Base-by-base conservation (phyloP, 371 early-diverging fungal genomes). In the Antonospora locustae region DNA sequence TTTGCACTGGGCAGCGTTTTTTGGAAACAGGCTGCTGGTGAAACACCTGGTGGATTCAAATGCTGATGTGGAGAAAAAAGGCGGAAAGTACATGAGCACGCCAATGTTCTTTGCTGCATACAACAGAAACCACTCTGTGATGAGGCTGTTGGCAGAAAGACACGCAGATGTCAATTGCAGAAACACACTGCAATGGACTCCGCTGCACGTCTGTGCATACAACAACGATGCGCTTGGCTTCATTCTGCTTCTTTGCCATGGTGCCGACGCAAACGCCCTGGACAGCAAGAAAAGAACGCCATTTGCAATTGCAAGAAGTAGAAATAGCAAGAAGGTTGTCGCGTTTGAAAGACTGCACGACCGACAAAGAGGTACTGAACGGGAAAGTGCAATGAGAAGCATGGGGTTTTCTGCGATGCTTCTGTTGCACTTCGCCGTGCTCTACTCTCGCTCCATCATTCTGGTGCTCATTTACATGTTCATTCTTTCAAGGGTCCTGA, bases 61-160 rank as follows among this genome's bases (percentile, higher is more conserved):
- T 14, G 16, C 11, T 11, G 9, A n/a, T 7, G 23, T 57, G 14
- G 38, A 63, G 43, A 25, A 25, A 20, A 23, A 25, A 11, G 64
- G 64, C 11, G 64, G 64, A 3, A 36, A 16, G 16, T 47, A 44
- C 12, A 22, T 37, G 3, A 58, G 58, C 30, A 46, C 52, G 1
- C 64, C 64, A 24, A 7, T 63, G 2, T 38, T 44, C 12, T 63
- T 52, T 57, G 56, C 58, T 28, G 14, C 47, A 0, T 63, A 63
- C 32, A 63, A 63, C 30, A 23, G 17, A 9, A 63, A 56, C 41
- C 48, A 57, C 22, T 57, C 36, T 17, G 32, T 39, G 3, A 46
- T 51, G 16, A n/a, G 39, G 16, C 41, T 51, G 23, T 30, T 63
- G 7, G 37, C 58, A 17, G 27, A 49, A 4, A 56, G 58, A 19